phyloP scores from a whole-genome alignment of 176 grass and related monocot species.

The Thinopyrum elongatum region DNA sequence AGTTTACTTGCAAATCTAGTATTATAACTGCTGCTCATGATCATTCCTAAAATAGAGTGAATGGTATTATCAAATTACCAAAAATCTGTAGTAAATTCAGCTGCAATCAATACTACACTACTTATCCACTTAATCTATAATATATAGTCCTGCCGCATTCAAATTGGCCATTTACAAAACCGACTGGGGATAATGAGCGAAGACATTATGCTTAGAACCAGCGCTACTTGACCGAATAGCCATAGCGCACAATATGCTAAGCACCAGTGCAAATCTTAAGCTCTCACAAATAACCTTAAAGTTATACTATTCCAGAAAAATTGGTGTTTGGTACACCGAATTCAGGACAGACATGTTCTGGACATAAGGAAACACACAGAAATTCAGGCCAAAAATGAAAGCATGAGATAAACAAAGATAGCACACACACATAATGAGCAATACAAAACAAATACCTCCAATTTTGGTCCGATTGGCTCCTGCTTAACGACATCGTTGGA shows the following conservation, averaged over 20 bases:
- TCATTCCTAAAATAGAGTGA: neutral
- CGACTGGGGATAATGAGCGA: neutral
- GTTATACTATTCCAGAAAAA: neutral
- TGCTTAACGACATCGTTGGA: too few species aligned
- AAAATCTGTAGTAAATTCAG: neutral
- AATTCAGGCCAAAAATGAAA: too few species aligned
- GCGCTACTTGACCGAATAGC: neutral
- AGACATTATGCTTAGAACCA: neutral
- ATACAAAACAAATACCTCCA: too few species aligned
- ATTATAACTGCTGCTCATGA: neutral
- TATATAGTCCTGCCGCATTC: neutral
- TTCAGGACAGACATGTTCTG: too few species aligned
- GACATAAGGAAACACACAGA: too few species aligned
- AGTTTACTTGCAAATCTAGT: neutral
- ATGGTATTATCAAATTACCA: neutral
- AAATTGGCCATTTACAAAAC: neutral
- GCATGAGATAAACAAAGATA: too few species aligned
- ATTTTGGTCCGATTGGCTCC: too few species aligned
- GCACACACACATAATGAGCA: too few species aligned
- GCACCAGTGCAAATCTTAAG: neutral
- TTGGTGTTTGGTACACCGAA: too few species aligned
- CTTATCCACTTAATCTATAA: neutral
- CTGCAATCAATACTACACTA: neutral
- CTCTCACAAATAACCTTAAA: constrained; percentile 5
- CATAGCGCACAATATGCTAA: constrained; percentile 10